A percentile compares a stretch with the other conserved stretches of the same genome.
Evolutionary conservation across 2,329 filamentous ascomycete genomes (phyloP).

Genomic region (Neonectria hederae): DNA sequence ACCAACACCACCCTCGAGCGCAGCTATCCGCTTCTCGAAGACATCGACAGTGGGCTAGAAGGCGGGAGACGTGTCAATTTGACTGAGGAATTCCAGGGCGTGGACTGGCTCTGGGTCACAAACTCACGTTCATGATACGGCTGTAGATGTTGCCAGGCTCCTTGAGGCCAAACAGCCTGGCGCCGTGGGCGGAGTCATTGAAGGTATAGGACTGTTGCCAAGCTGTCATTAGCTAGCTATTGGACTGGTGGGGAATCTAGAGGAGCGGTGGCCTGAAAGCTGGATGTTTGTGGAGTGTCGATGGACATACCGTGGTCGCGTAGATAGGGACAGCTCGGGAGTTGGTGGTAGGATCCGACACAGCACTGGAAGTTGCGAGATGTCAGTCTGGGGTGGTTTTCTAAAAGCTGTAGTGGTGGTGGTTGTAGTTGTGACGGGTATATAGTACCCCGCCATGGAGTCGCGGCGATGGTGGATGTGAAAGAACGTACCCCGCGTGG

Average conservation of each 20-base stretch:
- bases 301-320: conserved; percentile 73
- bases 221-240: conserved; percentile 3
- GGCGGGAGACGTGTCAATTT: conserved; percentile 1
- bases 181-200: conserved; percentile 95
- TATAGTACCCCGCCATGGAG: conserved; percentile 29
- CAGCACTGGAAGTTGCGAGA: conserved; percentile 65
- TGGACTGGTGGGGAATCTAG: not conserved
- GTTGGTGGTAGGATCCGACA: conserved; percentile 83
- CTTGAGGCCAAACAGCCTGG: conserved; percentile 94
- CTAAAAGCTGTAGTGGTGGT: not conserved
- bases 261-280: conserved; percentile 5
- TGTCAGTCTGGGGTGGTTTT: conserved; percentile 17
- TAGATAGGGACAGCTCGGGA: conserved; percentile 95
- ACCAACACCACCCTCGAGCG: conserved; percentile 89
- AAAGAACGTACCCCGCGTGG: conserved; percentile 75
- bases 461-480: not conserved
- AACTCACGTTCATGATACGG: conserved; percentile 87
- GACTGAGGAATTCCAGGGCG: not conserved
- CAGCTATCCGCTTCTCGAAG: conserved; percentile 96
- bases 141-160: conserved; percentile 98
- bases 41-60: conserved; percentile 88
- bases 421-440: not conserved
- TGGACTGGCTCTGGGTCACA: not conserved
- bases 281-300: conserved; percentile 1
- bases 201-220: conserved; percentile 80